phyloP scores from a whole-genome alignment of 306 rosid species.

The Crataegus laevigata region DNA sequence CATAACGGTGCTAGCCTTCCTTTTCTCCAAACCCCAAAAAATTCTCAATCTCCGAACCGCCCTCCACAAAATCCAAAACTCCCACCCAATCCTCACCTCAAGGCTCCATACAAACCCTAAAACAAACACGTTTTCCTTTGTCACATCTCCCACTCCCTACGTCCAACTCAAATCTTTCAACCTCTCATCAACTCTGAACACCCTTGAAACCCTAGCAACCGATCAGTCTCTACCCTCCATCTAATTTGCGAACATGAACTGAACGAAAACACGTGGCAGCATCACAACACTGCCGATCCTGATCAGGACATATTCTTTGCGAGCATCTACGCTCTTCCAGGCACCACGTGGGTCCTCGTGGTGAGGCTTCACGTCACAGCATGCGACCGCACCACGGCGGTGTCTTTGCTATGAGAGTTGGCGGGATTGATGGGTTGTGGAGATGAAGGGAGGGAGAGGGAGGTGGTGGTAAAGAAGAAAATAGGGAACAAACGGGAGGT shows the following conservation, averaged over 20 bases:
- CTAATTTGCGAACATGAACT: constrained; percentile 39
- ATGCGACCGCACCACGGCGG: constrained; percentile 51
- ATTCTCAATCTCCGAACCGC: constrained; percentile 26
- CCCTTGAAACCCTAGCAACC: background rate
- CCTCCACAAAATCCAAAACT: constrained; percentile 34
- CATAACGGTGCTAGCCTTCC: constrained; percentile 38
- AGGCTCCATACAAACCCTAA: constrained; percentile 19
- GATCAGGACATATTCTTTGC: constrained; percentile 25
- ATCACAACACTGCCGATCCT: background rate
- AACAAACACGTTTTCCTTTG: constrained; percentile 19
- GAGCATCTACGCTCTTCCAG: constrained; percentile 26
- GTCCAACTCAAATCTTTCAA: constrained; percentile 16
- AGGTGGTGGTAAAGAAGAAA: background rate
- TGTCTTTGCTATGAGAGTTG: constrained; percentile 34
- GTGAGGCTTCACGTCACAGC: constrained; percentile 44
- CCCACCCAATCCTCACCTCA: constrained; percentile 55
- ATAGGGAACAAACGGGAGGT: background rate
- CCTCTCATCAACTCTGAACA: constrained; percentile 1
- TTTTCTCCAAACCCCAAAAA: constrained; percentile 13
- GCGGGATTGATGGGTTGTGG: constrained; percentile 11
- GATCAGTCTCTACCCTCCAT: constrained; percentile 35
- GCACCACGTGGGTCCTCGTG: constrained; percentile 16
- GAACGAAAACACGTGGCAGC: constrained; percentile 31
- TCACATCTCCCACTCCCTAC: constrained; percentile 25
- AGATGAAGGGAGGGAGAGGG: background rate